Evolutionary conservation across 2,329 filamentous ascomycete genomes (phyloP).

Genomic region (Ophiostoma montium): DNA sequence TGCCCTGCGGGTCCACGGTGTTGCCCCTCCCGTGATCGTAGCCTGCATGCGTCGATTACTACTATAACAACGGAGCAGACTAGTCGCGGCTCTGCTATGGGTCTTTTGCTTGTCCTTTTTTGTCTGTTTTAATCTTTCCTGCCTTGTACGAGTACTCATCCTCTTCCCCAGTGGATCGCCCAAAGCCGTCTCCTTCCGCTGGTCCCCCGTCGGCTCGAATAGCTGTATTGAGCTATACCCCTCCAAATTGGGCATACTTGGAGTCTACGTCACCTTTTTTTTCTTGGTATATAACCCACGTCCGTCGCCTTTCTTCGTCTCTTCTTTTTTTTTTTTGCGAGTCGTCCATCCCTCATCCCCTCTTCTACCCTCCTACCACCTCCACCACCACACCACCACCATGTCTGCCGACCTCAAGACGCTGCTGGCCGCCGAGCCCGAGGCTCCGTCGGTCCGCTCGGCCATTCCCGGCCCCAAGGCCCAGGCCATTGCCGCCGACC

Average conservation of each 20-base stretch:
- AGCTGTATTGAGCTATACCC: conserved; percentile 5
- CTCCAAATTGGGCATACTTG: neutral
- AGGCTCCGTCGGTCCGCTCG: conserved; percentile 38
- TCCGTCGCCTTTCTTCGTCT: conserved; percentile 7
- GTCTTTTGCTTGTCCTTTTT: neutral
- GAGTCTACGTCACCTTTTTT: neutral
- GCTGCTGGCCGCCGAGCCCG: conserved; percentile 29
- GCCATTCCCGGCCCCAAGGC: conserved; percentile 64
- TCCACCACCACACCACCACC: conserved; percentile 7
- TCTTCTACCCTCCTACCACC: neutral
- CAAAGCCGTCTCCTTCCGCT: neutral
- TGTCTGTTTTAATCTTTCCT: neutral
- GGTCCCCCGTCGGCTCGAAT: conserved; percentile 7
- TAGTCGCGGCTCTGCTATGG: neutral
- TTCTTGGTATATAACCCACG: conserved; percentile 10
- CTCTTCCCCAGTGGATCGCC: conserved; percentile 1
- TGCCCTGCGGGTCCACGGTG: neutral
- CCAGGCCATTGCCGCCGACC: conserved; percentile 47
- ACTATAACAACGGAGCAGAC: too few relatives aligned
- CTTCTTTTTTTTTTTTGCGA: too few relatives aligned
- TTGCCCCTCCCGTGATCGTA: neutral
- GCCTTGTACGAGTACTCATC: neutral
- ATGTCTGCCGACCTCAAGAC: conserved; percentile 14
- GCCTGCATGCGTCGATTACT: too few relatives aligned
- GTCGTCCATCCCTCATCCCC: neutral